A percentile compares a stretch with the other conserved stretches of the same genome.
Conservation (phyloP, 345 rosid genomes). For the Lagerstroemia speciosa region DNA sequence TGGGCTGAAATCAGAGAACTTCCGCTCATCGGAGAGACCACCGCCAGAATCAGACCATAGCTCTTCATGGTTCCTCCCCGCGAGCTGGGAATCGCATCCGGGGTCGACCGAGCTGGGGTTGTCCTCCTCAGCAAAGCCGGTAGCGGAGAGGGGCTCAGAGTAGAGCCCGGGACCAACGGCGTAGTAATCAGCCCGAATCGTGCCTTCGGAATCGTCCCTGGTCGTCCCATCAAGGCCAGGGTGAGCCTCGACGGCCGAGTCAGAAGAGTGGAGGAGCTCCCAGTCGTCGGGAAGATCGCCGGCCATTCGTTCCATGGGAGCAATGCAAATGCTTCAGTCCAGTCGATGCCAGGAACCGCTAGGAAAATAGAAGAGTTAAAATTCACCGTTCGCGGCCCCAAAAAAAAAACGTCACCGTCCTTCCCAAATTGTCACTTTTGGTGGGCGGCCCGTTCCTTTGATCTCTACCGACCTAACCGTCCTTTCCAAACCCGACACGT, state of each 20-base stretch:
- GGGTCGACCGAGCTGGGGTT: constrained; percentile 97
- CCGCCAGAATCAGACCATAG: constrained; percentile 82
- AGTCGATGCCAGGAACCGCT: too few species aligned
- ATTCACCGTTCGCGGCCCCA: too few species aligned
- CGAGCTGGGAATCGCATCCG: constrained; percentile 33
- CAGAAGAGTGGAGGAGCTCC: constrained; percentile 52
- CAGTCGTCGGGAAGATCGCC: constrained; percentile 53
- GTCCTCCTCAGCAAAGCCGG: constrained; percentile 47
- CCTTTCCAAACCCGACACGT: too few species aligned
- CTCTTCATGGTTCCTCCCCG: constrained; percentile 38
- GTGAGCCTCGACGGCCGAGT: constrained; percentile 14
- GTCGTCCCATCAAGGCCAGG: constrained; percentile 22
- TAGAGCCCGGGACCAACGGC: constrained; percentile 45
- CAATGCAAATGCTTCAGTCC: too few species aligned
- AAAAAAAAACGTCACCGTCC: too few species aligned
- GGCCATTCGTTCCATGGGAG: constrained; percentile 8
- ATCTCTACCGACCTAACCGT: too few species aligned
- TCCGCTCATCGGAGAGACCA: constrained; percentile 57
- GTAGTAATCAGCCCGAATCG: constrained; percentile 67
- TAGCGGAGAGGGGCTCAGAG: constrained; percentile 16
- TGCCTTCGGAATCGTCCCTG: constrained; percentile 43
- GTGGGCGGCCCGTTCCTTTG: too few species aligned
- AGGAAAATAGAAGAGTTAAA: too few species aligned
- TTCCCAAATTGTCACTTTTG: too few species aligned
- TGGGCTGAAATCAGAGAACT: constrained; percentile 27